Percentiles rank a stretch among this genome's conserved stretches.
Evolutionary conservation across 2,329 filamentous ascomycete species (phyloP).

Genomic region (Claviceps digitariae): DNA sequence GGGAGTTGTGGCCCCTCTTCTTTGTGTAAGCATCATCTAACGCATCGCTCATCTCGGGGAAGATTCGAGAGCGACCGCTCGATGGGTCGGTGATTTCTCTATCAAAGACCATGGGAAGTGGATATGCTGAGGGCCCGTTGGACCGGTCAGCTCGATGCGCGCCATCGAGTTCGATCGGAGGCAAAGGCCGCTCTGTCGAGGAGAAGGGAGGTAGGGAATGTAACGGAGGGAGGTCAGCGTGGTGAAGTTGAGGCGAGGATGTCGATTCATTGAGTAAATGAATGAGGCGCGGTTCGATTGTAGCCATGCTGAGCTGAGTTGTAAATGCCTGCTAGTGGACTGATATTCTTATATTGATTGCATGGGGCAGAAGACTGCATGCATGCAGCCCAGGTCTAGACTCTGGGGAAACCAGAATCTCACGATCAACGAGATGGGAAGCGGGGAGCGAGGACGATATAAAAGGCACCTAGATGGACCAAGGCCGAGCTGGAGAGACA

Average conservation of each 20-base stretch:
- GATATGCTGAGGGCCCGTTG: constrained; percentile 16
- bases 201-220: constrained; percentile 32
- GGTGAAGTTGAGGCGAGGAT: constrained; percentile 29
- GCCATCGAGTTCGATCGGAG: constrained; percentile 38
- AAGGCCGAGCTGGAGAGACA: background rate
- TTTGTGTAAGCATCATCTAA: constrained; percentile 35
- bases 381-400: background rate
- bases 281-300: constrained; percentile 54
- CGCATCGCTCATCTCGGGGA: constrained; percentile 29
- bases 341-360: constrained; percentile 4
- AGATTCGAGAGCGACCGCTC: constrained; percentile 28
- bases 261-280: constrained; percentile 47
- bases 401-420: background rate
- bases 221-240: constrained; percentile 41
- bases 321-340: constrained; percentile 1
- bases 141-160: constrained; percentile 26
- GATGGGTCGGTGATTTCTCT: constrained; percentile 19
- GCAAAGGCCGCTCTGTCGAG: constrained; percentile 31
- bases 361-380: background rate
- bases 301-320: constrained; percentile 39
- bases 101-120: constrained; percentile 28
- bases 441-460: background rate
- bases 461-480: constrained; percentile 1
- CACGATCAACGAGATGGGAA: background rate
- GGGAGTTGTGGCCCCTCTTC: constrained; percentile 36